Evolutionary conservation across 805 yeast species (phyloP), one percentile per base, ranked within the genome.

Genomic region (Hanseniaspora guilliermondii): DNA sequence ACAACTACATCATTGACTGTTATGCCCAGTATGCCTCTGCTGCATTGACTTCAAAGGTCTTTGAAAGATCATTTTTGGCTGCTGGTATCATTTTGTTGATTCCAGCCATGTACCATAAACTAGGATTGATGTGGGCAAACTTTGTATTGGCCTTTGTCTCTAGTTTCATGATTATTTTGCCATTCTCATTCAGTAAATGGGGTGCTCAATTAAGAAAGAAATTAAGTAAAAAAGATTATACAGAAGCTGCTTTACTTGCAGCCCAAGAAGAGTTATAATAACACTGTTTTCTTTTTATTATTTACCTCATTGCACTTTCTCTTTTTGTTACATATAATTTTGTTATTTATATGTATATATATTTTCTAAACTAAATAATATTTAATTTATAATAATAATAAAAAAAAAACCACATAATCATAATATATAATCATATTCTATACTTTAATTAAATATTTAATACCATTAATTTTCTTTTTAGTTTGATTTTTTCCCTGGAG

Each of bases 1-100:
- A 85, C 70, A 85, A 85, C 70, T 87, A 89, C 64, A 89, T 88
- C 68, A 86, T 88, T 65, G 96, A 88, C 68, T 84, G 95, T 39
- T 87, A 88, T 68, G 83, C 87, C 53, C 79, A 83, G 63, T 83
- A 76, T 63, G 89, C 91, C 5, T 87, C 93, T 8, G 75, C 82
- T 56, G 93, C 93, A 0, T 73, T 85, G 60, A 91, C 91, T 16
- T 83, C 91, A 4, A 85, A 85, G 65, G 91, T 84, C 32, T 84
- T 85, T 62, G 71, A 85, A 61, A 77, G 94, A 73, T 76, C 83
- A 61, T 52, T 52, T 14, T 37, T 52, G 30, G 84, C 87, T 21
- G 89, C 88, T 62, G 94, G 93, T 72, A 91, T 88, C 27, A 91
- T 88, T 0, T 71, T 85, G 60, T 84, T 85, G 65, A 79, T 85